Evolutionary conservation across 78 protist species (phyloP).

Genomic region (Isochrysis galbana): DNA sequence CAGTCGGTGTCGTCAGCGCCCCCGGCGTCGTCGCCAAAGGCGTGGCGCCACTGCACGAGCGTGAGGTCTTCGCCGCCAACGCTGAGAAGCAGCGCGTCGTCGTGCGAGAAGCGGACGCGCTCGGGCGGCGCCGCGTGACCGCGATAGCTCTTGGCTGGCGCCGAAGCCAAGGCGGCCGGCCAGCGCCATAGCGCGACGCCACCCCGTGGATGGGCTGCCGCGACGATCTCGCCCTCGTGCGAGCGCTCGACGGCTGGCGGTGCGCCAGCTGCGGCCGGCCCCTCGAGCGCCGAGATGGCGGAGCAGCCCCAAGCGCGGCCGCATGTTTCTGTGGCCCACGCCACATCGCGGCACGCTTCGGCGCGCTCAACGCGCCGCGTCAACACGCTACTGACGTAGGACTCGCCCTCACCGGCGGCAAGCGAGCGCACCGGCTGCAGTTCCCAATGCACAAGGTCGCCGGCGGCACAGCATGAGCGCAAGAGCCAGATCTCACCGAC

Average conservation of each 20-base stretch:
- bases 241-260: background rate
- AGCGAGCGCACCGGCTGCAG: background rate
- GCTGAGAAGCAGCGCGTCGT: background rate
- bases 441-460: background rate
- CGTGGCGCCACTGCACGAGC: slow-evolving; percentile 12
- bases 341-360: background rate
- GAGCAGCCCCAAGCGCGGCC: background rate
- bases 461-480: background rate
- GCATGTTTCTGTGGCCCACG: background rate
- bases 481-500: background rate
- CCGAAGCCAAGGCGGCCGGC: background rate
- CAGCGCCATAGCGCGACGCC: background rate
- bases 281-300: background rate
- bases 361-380: background rate
- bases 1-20: background rate
- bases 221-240: background rate
- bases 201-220: background rate
- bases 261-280: background rate
- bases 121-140: background rate
- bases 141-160: background rate
- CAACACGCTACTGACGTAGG: background rate
- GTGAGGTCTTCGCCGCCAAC: background rate
- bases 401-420: background rate
- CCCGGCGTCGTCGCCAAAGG: background rate
- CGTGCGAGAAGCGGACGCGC: slow-evolving; percentile 14